phyloP scores from a whole-genome alignment of 352 stramenopile species.

The Globisporangium lucens region DNA sequence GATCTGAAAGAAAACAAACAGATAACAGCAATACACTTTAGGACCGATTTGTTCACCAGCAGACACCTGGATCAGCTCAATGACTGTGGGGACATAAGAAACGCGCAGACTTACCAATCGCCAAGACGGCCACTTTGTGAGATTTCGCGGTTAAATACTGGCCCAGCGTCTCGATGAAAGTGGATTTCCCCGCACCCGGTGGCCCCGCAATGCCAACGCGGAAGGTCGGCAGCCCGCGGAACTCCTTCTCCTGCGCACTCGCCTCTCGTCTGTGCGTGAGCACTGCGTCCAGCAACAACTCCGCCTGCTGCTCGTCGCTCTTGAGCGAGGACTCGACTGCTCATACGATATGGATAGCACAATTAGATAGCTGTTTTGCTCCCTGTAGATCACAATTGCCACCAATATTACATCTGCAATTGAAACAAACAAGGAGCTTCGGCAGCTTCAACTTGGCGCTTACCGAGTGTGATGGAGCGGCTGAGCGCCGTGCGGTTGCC shows the following conservation, averaged over 20 bases:
- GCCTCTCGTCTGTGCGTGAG: slow-evolving; percentile 53
- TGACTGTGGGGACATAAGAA: background rate
- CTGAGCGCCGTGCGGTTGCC: slow-evolving; percentile 65
- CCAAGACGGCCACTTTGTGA: slow-evolving; percentile 93
- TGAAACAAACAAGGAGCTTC: background rate
- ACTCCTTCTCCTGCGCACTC: slow-evolving; percentile 24
- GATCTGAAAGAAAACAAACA: slow-evolving; percentile 60
- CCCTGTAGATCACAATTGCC: background rate
- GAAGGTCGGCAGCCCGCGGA: slow-evolving; percentile 51
- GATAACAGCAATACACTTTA: background rate
- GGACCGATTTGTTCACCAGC: background rate
- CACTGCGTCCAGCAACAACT: slow-evolving; percentile 85
- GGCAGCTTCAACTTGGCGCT: slow-evolving; percentile 10
- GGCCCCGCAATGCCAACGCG: slow-evolving; percentile 90
- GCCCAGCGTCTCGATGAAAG: slow-evolving; percentile 96
- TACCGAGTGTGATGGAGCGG: slow-evolving; percentile 73
- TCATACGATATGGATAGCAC: background rate
- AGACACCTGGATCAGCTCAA: background rate
- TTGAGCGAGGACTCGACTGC: slow-evolving; percentile 80
- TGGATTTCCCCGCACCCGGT: slow-evolving; percentile 96
- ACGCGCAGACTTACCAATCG: slow-evolving; percentile 54
- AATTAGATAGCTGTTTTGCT: background rate
- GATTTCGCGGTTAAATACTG: slow-evolving; percentile 76
- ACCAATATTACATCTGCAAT: background rate
- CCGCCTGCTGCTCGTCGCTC: slow-evolving; percentile 74